Evolutionary conservation across 768 basidiomycete species (phyloP), one percentile per base, ranked within the genome.

Genomic region (Boletus speciosus): DNA sequence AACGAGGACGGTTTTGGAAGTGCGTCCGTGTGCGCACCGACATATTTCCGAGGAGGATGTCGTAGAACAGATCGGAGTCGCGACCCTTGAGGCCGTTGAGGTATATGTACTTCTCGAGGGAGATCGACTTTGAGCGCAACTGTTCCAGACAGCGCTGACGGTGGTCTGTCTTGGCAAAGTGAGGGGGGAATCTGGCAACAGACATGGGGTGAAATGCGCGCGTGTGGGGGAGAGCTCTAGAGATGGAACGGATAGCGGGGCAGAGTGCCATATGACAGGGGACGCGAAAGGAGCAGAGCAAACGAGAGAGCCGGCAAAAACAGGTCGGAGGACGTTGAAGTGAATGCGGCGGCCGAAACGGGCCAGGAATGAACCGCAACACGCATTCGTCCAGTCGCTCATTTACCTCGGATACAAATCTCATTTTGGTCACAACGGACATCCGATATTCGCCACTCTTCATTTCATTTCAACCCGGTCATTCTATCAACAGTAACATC

Each of bases 71-170:
- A 47, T 78, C 75, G 29, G 81, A 71, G 61, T 89, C 82, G 56
- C 83, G 78, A 34, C 78, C 75, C 59, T 88, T 81, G 62, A 90
- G 76, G 10, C 78, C 78, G 37, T 77, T 79, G 55, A 90, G 78
- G 67, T 82, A 88, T 57, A 87, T 84, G 70, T 90, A 86, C 66
- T 86, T 83, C 54, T 88, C 84, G 47, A 89, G 75, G 23, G 77
- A 71, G 51, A 72, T 70, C 1, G 70, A 53, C 68, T 85, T 86
- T 62, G 80, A 78, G 52, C 82, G 80, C 19, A 85, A 71, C 65
- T 85, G 84, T 4, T 65, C 69, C 3, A 85, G 76, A 64, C 80
- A 81, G 56, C 84, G 76, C 53, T 79, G 77, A 34, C 73, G 74
- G 59, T 85, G 84, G 66, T 81, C 76, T 32, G 79, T 79, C 49